A percentile compares a stretch with the other conserved stretches of the same genome.
Conservation (phyloP, 768 basidiomycete genomes). For the Suillus subalutaceus region DNA sequence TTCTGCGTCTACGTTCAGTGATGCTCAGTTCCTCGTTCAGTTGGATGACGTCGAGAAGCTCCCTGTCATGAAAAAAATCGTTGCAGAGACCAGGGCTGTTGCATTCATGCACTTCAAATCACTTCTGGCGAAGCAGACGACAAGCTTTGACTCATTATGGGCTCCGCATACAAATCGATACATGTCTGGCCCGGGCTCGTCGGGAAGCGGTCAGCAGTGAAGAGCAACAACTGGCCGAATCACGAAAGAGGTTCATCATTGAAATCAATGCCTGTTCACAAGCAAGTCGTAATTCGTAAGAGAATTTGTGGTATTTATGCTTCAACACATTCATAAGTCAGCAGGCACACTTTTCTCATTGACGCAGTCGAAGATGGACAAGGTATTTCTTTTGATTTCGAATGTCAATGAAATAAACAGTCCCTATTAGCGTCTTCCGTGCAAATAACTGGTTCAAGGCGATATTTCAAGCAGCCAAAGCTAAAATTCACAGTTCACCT, state of each 20-base stretch:
- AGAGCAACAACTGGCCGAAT: constrained; percentile 12
- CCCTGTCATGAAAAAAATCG: constrained; percentile 13
- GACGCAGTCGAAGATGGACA: constrained; percentile 4
- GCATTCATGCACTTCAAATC: neutral
- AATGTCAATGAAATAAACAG: neutral
- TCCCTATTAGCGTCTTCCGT: neutral
- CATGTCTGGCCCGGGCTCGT: neutral
- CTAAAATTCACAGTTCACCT: constrained; percentile 24
- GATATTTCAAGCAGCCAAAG: constrained; percentile 22
- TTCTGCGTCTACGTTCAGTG: constrained; percentile 7
- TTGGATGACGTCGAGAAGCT: constrained; percentile 11
- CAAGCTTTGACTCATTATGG: constrained; percentile 11
- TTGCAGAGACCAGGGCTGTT: neutral
- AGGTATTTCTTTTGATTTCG: neutral
- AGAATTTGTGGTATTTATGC: neutral
- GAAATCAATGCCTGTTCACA: constrained; percentile 21
- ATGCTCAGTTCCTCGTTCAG: constrained; percentile 20
- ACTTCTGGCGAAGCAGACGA: neutral
- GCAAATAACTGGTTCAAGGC: constrained; percentile 22
- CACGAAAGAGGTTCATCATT: constrained; percentile 23
- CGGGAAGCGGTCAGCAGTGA: constrained; percentile 6
- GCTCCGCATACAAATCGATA: constrained; percentile 15
- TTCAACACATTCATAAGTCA: neutral
- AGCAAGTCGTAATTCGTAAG: constrained; percentile 13
- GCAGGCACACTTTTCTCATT: constrained; percentile 13